These are phyloP conservation scores for Lantana camara DNA, from an alignment of 257 asterid species.

Conservation along the genomic window DNA sequence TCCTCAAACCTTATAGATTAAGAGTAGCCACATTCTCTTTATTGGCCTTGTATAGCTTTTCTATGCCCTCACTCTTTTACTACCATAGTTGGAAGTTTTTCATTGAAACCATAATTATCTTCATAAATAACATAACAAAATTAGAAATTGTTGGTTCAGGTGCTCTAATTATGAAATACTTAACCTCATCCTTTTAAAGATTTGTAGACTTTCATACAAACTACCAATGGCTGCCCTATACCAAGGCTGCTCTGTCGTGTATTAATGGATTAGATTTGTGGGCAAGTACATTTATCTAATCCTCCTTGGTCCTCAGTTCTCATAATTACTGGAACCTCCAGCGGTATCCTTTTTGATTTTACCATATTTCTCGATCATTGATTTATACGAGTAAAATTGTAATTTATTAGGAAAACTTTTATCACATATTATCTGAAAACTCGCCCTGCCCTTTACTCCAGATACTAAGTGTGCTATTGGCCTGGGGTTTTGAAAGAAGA, in stretches of 20 bases:
- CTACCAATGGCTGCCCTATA: background rate
- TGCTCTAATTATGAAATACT: too few relatives aligned
- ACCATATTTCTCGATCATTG: background rate
- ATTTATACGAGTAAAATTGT: background rate
- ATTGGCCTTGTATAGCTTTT: background rate
- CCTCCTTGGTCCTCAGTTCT: background rate
- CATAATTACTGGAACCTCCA: background rate
- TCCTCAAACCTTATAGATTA: constrained; percentile 16
- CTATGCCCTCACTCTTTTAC: background rate
- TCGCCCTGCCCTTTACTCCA: background rate
- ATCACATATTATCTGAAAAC: constrained; percentile 1
- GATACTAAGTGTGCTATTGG: background rate
- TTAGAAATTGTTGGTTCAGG: background rate
- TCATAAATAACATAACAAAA: too few relatives aligned
- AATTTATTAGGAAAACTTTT: background rate
- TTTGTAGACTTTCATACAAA: background rate
- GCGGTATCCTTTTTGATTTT: background rate
- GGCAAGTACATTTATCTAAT: background rate
- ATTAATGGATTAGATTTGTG: background rate
- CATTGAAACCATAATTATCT: background rate
- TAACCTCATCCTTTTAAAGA: background rate
- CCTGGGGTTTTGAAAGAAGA: background rate
- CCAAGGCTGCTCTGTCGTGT: background rate
- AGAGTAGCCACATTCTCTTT: background rate
- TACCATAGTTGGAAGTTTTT: too few relatives aligned